These are phyloP conservation scores for Cryptosporidium sp. DNA, from an alignment of 169 alveolate genomes.

Conservation along the genomic window DNA sequence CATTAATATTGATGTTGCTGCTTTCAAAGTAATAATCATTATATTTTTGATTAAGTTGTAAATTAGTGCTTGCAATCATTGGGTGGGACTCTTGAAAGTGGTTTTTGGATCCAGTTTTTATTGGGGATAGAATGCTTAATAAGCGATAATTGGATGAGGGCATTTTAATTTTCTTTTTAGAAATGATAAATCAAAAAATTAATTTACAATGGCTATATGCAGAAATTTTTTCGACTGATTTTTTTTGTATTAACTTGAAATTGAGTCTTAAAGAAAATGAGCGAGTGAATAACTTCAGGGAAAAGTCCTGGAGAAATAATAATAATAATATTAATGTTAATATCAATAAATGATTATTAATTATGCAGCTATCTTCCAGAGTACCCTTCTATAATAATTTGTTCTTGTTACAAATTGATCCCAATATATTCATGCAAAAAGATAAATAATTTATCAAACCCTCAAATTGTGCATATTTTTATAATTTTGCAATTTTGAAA, in stretches of 20 bases:
- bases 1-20: background rate
- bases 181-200: background rate
- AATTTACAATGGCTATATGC: background rate
- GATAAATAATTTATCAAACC: background rate
- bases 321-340: no score
- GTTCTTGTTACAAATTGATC: background rate
- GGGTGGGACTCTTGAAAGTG: background rate
- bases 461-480: background rate
- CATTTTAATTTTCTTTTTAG: background rate
- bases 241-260: background rate
- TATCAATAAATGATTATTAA: no score
- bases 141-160: background rate
- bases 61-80: background rate
- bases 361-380: background rate
- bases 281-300: background rate
- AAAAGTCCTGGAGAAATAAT: background rate
- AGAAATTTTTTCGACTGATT: no score
- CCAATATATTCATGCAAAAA: background rate
- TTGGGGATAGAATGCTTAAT: constrained; percentile 17
- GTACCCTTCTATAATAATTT: background rate
- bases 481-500: constrained; percentile 4
- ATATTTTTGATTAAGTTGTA: background rate
- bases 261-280: no score
- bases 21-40: background rate
- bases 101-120: background rate